Conservation (phyloP, 208 protist species). For the Naegleria fowleri region DNA sequence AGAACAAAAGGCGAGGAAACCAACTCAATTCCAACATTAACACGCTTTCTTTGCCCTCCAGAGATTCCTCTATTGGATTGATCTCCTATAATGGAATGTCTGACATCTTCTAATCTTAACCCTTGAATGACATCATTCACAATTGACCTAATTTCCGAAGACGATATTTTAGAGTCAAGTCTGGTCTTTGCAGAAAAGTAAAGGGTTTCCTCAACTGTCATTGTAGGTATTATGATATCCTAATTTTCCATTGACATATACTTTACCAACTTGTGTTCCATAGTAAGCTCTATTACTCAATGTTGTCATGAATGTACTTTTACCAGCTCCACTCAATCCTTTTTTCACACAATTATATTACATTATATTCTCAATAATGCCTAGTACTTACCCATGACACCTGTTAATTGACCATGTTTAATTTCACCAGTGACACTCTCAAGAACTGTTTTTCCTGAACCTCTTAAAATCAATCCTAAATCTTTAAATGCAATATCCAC, state of each 20-base stretch:
- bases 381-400: no score
- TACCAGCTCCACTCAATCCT: slow-evolving; percentile 29
- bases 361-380: no score
- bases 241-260: slow-evolving; percentile 29
- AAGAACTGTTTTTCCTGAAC: slow-evolving; percentile 24
- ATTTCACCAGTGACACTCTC: slow-evolving; percentile 23
- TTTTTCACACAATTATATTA: no score
- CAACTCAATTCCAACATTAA: slow-evolving; percentile 49
- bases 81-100: slow-evolving; percentile 4
- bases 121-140: slow-evolving; percentile 28
- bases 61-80: neutral
- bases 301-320: slow-evolving; percentile 31
- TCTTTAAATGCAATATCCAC: slow-evolving; percentile 26
- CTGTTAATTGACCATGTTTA: slow-evolving; percentile 28
- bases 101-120: neutral
- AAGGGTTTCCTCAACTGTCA: neutral
- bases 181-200: neutral
- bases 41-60: slow-evolving; percentile 30
- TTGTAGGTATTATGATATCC: slow-evolving; percentile 28
- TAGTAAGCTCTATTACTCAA: slow-evolving; percentile 9
- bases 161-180: neutral
- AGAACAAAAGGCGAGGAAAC: slow-evolving; percentile 45
- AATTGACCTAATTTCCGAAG: neutral
- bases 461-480: slow-evolving; percentile 19
- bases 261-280: slow-evolving; percentile 18